These are phyloP conservation scores for Begonia peltatifolia DNA, from an alignment of 306 rosid species.

Conservation along the genomic window DNA sequence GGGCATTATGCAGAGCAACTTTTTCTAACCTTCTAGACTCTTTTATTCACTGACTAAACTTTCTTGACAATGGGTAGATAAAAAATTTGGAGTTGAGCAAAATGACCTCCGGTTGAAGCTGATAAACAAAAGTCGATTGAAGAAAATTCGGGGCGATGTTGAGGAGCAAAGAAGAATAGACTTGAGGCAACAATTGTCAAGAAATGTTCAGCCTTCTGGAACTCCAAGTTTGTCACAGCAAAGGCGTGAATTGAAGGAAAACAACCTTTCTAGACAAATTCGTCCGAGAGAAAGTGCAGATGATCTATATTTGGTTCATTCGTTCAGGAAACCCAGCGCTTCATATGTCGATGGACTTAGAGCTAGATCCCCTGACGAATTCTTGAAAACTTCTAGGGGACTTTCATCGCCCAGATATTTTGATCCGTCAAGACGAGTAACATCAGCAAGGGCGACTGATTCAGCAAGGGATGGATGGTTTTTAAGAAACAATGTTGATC, in stretches of 20 bases:
- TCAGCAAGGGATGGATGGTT: conserved; percentile 21
- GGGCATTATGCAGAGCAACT: conserved; percentile 3
- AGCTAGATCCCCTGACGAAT: conserved; percentile 25
- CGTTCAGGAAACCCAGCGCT: conserved; percentile 15
- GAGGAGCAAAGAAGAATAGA: conserved; percentile 18
- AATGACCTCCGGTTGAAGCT: conserved; percentile 50
- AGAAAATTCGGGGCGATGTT: conserved; percentile 11
- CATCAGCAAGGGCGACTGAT: conserved; percentile 18
- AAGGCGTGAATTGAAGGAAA: conserved; percentile 17
- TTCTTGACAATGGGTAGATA: conserved; percentile 11
- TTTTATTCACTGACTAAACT: conserved; percentile 3
- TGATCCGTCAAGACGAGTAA: conserved; percentile 13
- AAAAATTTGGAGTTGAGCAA: conserved; percentile 24
- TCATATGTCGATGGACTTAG: conserved; percentile 18
- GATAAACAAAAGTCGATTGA: conserved; percentile 26
- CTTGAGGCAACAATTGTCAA: conserved; percentile 11
- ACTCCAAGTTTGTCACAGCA: conserved; percentile 15
- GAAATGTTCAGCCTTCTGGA: conserved; percentile 14
- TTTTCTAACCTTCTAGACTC: background rate
- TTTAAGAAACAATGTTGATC: conserved; percentile 14
- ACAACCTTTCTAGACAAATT: conserved; percentile 6
- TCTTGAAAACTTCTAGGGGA: conserved; percentile 12
- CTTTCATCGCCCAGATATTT: conserved; percentile 23
- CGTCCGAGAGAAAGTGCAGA: conserved; percentile 21
- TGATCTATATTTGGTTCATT: conserved; percentile 18